Base-by-base conservation (phyloP, 1,284 basidiomycete genomes). In the Puccinia novopanici region DNA sequence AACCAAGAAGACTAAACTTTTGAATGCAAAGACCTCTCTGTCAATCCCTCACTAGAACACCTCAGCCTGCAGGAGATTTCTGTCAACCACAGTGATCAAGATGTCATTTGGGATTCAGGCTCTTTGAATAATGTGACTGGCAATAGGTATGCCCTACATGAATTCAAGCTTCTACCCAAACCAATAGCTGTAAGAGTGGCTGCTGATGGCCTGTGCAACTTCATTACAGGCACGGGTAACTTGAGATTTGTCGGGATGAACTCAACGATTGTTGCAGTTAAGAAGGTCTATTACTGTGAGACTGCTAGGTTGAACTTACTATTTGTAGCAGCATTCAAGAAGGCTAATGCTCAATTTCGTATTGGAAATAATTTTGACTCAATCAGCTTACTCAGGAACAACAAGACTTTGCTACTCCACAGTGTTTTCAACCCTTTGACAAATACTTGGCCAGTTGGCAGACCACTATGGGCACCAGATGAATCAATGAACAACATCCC, bases 151-250 rank as follows among this genome's bases (percentile, higher is more conserved):
- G 50, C 42, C 13, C 45, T 71, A 17, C 24, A 17, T 27, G n/a
- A 50, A 9, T 71, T 50, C 45, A 54, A 15, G 6, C 5, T 17
- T 22, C 45, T 71, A 19, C 6, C 19, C 12, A 19, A 50, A 2
- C 68, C 42, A 4, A 71, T 71, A 27, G 45, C 68, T 2, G 45
- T 71, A 2, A 50, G 27, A 50, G 68, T 71, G 24, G 68, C 68
- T 4, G 50, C 68, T 71, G 68, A 71, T 15, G 17, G 19, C 27
- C 8, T 45, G 3, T 34, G 30, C 24, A 17, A 71, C 17, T 71
- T 9, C 24, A 50, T 71, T n/a, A 71, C 68, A 71, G 68, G 68
- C 37, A 71, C 17, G 45, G 68, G 68, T 30, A 50, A 10, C 13
- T 27, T 71, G 50, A 71, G 9, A 22, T 71, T 71, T 45, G 45